Evolutionary conservation across 2,329 filamentous ascomycete species (phyloP).

Genomic region (Nothopassalora personata): DNA sequence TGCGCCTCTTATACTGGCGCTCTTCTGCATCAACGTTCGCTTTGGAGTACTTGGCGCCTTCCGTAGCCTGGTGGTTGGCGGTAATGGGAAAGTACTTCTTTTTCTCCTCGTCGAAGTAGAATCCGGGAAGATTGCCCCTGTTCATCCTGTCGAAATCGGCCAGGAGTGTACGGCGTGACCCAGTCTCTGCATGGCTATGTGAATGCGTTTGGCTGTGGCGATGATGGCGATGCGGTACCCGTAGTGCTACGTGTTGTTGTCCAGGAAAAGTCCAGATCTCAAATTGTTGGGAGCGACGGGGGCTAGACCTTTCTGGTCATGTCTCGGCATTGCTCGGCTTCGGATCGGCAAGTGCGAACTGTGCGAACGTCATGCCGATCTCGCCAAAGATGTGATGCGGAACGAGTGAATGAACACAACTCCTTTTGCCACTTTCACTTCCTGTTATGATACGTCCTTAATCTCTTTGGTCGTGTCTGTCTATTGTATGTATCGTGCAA

Average conservation of each 20-base stretch:
- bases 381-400: neutral
- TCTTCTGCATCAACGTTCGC: constrained; percentile 37
- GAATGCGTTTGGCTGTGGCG: neutral
- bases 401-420: neutral
- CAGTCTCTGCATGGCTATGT: neutral
- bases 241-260: no score
- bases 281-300: neutral
- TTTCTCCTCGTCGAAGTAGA: constrained; percentile 44
- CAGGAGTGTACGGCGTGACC: neutral
- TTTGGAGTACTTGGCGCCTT: constrained; percentile 37
- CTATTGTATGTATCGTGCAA: constrained; percentile 19
- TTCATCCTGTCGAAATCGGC: constrained; percentile 31
- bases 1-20: constrained; percentile 31
- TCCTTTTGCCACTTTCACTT: neutral
- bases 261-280: no score
- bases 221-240: neutral
- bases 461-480: neutral
- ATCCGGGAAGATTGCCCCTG: constrained; percentile 43
- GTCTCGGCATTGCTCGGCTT: neutral
- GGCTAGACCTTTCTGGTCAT: neutral
- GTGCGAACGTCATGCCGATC: neutral
- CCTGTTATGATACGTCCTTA: constrained; percentile 1
- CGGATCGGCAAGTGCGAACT: neutral
- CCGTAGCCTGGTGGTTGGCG: constrained; percentile 33
- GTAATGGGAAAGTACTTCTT: constrained; percentile 48